Evolutionary conservation across 192 early-diverging fungal species (phyloP), one percentile per base, ranked within the genome.

Genomic region (Backusella luteola): DNA sequence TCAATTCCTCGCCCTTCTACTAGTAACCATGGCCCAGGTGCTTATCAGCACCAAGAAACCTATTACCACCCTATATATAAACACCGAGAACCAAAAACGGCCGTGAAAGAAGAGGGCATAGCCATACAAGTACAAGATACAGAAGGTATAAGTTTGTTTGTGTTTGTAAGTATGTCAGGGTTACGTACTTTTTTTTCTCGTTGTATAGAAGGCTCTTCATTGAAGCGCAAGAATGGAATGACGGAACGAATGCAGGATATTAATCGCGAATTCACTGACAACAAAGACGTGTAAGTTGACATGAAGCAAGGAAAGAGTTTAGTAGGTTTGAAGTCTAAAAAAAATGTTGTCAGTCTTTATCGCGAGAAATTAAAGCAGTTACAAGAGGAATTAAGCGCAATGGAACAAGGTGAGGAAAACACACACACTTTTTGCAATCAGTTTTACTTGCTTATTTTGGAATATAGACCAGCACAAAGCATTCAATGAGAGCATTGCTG

Each of bases 331-430:
- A 39, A 14, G 19, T 14, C 42, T 44, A 17, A 39, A 44, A 23
- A 53, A 17, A 46, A 15, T 53, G 11, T 72, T 29, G 4, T 4
- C 32, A 76, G 75, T 14, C 35, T 76, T 53, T 76, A 76, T 41
- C 67, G 69, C 11, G 75, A 76, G 52, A 70, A 70, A 39, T 21
- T 76, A 34, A 42, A 52, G 34, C 44, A 56, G 19, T 23, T 70
- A 34, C 67, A 70, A 11, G 39, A 76, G n/a, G 75, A 76, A 56
- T 35, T 76, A 52, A 26, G 23, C 12, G 19, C 34, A 41, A 14
- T 59, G 3, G 26, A 76, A 0, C 32, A 59, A 53, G 74, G 74
- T 66, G 39, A 42, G 59, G 11, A 34, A 73, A 29, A 26, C 41
- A 42, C 41, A 42, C 14, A 1, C 6, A 17, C 15, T 44, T 15